phyloP scores from a whole-genome alignment of 2,329 filamentous ascomycete genomes.

The Pyrenophora tritici-repentis region DNA sequence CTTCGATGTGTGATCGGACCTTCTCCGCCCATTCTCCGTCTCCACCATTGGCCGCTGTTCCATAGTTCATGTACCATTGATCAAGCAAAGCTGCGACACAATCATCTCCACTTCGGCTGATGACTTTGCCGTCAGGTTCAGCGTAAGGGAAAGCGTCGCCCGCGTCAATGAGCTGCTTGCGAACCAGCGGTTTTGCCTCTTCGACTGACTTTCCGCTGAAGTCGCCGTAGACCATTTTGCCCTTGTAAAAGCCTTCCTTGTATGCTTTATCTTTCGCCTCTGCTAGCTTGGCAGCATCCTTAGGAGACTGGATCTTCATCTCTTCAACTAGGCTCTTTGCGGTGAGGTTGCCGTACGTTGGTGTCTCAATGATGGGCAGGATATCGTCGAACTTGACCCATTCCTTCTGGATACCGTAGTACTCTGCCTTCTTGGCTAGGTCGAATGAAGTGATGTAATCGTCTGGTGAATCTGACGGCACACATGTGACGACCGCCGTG shows the following conservation, averaged over 20 bases:
- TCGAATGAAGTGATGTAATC: constrained; percentile 90
- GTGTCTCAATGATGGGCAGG: constrained; percentile 75
- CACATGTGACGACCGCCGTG: constrained; percentile 93
- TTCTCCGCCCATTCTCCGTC: constrained; percentile 76
- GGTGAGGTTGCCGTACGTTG: constrained; percentile 81
- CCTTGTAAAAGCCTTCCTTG: constrained; percentile 97
- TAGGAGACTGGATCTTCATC: constrained; percentile 95
- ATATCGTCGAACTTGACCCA: constrained; percentile 88
- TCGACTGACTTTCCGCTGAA: constrained; percentile 88
- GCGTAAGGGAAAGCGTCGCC: constrained; percentile 88
- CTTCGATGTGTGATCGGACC: constrained; percentile 55
- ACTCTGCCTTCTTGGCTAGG: constrained; percentile 91
- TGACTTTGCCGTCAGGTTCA: constrained; percentile 86
- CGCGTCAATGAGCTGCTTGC: constrained; percentile 74
- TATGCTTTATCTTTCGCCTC: constrained; percentile 96
- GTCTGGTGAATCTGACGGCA: constrained; percentile 94
- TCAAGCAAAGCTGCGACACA: constrained; percentile 93
- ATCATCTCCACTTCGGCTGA: constrained; percentile 86
- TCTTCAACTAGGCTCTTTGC: constrained; percentile 85
- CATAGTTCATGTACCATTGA: constrained; percentile 98
- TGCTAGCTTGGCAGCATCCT: constrained; percentile 86
- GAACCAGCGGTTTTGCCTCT: constrained; percentile 82
- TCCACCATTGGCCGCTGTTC: constrained; percentile 66
- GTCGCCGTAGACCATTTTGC: constrained; percentile 83
- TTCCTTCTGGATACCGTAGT: constrained; percentile 90